These are phyloP conservation scores for Globisporangium ultimum DNA, from an alignment of 352 stramenopile species.

Conservation along the genomic window DNA sequence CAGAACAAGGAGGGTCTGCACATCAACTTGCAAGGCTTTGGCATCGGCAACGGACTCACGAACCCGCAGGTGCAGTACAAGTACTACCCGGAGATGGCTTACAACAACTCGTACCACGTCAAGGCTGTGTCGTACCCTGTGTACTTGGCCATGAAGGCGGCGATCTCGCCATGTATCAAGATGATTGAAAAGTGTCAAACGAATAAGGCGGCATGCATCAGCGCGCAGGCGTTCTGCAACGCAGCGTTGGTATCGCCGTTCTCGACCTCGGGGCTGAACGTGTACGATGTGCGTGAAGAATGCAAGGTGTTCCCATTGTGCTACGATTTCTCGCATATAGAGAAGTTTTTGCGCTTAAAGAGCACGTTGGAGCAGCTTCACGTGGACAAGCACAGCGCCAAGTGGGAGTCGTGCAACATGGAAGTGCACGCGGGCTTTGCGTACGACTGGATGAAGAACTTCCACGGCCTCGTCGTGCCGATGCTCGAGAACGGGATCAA, in stretches of 20 bases:
- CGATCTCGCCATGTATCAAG: conserved; percentile 48
- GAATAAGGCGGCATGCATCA: conserved; percentile 67
- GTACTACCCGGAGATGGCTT: conserved; percentile 86
- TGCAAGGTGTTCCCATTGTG: conserved; percentile 90
- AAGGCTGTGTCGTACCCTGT: conserved; percentile 58
- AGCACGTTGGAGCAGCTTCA: conserved; percentile 86
- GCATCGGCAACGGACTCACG: conserved; percentile 96
- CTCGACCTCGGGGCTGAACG: conserved; percentile 50
- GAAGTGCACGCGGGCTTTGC: conserved; percentile 92
- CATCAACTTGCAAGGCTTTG: conserved; percentile 92
- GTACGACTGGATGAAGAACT: conserved; percentile 97
- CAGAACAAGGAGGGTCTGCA: conserved; percentile 47
- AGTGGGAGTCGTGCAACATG: conserved; percentile 95
- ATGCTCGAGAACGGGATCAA: conserved; percentile 91
- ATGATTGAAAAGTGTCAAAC: conserved; percentile 89
- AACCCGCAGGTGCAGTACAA: conserved; percentile 90
- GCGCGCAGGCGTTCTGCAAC: conserved; percentile 90
- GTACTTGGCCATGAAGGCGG: conserved; percentile 68
- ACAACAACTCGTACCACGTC: conserved; percentile 88
- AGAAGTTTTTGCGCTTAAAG: conserved; percentile 84
- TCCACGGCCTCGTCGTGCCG: conserved; percentile 85
- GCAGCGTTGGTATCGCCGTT: conserved; percentile 66
- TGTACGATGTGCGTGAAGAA: conserved; percentile 91
- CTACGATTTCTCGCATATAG: conserved; percentile 94
- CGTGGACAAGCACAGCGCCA: conserved; percentile 70